Evolutionary conservation across 2,329 filamentous ascomycete species (phyloP).

Genomic region (Lachnellula hyalina): DNA sequence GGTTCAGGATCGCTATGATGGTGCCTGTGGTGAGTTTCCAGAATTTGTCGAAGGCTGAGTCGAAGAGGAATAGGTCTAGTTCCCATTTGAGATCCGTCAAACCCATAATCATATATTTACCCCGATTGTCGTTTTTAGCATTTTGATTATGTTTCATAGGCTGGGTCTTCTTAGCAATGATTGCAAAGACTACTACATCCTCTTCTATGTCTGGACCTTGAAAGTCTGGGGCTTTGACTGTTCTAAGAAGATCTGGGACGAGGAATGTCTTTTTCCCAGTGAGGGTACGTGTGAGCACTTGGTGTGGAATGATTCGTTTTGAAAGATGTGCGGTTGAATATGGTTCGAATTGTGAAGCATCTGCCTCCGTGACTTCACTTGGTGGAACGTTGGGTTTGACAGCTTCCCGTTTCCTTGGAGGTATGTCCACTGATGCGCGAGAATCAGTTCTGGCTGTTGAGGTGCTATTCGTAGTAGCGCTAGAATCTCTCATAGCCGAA

Average conservation of each 20-base stretch:
- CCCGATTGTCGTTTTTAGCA: conserved; percentile 46
- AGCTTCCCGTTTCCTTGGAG: conserved; percentile 4
- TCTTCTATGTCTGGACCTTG: conserved; percentile 75
- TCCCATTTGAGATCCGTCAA: conserved; percentile 88
- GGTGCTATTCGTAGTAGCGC: conserved; percentile 3
- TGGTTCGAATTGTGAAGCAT: conserved; percentile 68
- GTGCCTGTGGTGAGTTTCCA: conserved; percentile 95
- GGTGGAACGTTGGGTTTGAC: conserved; percentile 23
- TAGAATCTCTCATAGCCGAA: conserved; percentile 17
- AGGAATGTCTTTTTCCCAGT: conserved; percentile 70
- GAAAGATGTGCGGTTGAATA: conserved; percentile 83
- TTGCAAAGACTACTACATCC: conserved; percentile 84
- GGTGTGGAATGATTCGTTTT: conserved; percentile 76
- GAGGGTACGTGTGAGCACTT: conserved; percentile 71
- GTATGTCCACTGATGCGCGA: conserved; percentile 7
- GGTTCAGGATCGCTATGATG: conserved; percentile 86
- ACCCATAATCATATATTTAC: conserved; percentile 90
- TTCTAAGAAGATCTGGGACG: conserved; percentile 74
- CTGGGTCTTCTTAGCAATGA: conserved; percentile 83
- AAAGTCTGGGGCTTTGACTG: conserved; percentile 78
- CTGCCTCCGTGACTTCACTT: conserved; percentile 38
- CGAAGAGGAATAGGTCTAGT: conserved; percentile 87
- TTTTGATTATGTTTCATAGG: conserved; percentile 56
- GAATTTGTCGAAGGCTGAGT: conserved; percentile 82
- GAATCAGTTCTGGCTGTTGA: conserved; percentile 19